phyloP scores from a whole-genome alignment of 2,329 filamentous ascomycete species.

The Paraphaeosphaeria sporulosa region DNA sequence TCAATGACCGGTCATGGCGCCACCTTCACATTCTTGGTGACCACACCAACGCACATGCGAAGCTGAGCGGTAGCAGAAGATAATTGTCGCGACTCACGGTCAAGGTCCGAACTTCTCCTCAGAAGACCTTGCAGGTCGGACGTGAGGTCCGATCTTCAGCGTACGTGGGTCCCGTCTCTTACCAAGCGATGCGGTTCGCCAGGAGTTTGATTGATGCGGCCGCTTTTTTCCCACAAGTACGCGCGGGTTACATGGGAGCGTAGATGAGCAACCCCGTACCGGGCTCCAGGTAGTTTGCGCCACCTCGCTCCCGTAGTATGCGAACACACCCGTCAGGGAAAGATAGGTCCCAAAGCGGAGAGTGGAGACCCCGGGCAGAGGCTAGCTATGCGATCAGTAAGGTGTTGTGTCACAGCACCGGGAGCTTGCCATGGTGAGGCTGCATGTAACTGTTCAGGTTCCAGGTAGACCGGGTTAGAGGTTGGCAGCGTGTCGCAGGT shows the following conservation, averaged over 20 bases:
- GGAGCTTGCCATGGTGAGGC: conserved; percentile 39
- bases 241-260: conserved; percentile 12
- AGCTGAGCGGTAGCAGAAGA: background rate
- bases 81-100: background rate
- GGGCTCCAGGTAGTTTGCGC: conserved; percentile 32
- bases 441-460: conserved; percentile 36
- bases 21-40: background rate
- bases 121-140: background rate
- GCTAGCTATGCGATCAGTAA: conserved; percentile 23
- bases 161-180: conserved; percentile 2
- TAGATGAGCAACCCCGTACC: conserved; percentile 16
- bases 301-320: conserved; percentile 22
- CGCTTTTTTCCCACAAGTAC: conserved; percentile 8
- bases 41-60: background rate
- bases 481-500: conserved; percentile 29
- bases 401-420: conserved; percentile 28
- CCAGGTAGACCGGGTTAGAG: conserved; percentile 39
- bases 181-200: conserved; percentile 6
- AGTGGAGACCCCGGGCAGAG: conserved; percentile 29
- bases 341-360: conserved; percentile 25
- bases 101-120: conserved; percentile 7
- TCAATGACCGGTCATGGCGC: background rate
- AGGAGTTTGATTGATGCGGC: background rate
- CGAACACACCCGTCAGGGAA: conserved; percentile 27
- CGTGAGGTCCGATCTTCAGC: background rate